Percentiles rank a stretch among this genome's conserved stretches.
These are phyloP conservation scores for Pyricularia sp. DNA, from an alignment of 2,329 filamentous ascomycete genomes.

Conservation along the genomic window DNA sequence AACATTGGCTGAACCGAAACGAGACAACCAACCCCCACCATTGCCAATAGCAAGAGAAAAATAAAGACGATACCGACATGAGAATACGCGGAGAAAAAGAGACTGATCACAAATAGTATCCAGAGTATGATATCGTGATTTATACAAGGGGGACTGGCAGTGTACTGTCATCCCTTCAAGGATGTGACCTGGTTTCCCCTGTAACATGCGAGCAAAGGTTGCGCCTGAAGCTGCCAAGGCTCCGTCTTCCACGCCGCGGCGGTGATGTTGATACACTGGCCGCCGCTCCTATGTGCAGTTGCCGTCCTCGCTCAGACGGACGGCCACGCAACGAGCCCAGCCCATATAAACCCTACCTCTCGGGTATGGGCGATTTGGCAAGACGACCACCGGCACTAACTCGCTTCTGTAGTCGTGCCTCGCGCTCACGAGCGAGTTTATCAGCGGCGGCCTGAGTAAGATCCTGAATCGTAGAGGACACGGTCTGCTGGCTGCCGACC, in stretches of 20 bases:
- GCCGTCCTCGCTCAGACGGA: neutral
- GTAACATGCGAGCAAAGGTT: neutral
- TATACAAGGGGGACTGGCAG: neutral
- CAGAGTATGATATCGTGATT: constrained; percentile 1
- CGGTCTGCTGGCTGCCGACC: constrained; percentile 48
- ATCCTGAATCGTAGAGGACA: constrained; percentile 32
- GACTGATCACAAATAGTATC: neutral
- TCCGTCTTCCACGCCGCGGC: neutral
- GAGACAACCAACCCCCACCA: neutral
- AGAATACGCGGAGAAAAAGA: neutral
- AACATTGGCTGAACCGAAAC: neutral
- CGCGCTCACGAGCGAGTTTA: constrained; percentile 50
- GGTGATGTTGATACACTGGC: neutral
- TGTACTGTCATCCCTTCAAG: neutral
- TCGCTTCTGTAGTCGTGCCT: constrained; percentile 65
- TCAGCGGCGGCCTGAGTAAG: constrained; percentile 23
- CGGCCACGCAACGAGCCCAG: neutral
- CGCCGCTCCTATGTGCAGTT: neutral
- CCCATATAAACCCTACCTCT: constrained; percentile 35
- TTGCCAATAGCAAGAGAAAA: neutral
- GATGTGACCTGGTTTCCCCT: neutral
- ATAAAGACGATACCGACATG: neutral
- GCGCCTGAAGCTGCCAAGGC: neutral
- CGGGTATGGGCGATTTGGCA: constrained; percentile 54
- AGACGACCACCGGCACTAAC: constrained; percentile 69